Conservation (phyloP, 768 basidiomycete genomes). For the Boletus pseudopeckii region DNA sequence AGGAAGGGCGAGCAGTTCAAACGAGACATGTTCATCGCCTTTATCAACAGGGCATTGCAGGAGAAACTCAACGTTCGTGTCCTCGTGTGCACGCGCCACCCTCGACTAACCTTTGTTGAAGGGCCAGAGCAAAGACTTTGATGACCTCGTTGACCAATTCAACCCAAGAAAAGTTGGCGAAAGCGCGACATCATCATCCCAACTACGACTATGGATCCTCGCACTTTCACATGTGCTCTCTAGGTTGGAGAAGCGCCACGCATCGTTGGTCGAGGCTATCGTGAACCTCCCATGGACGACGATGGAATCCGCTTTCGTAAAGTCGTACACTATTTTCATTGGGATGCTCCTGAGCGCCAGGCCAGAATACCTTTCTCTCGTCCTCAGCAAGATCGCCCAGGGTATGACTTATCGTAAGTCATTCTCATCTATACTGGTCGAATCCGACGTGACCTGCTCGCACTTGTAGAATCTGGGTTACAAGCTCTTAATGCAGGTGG, state of each 20-base stretch:
- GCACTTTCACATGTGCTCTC: constrained; percentile 92
- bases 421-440: neutral
- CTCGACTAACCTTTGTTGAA: constrained; percentile 32
- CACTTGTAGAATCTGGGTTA: constrained; percentile 61
- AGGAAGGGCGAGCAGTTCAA: constrained; percentile 74
- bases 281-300: constrained; percentile 89
- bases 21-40: constrained; percentile 82
- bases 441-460: constrained; percentile 4
- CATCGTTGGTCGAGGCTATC: constrained; percentile 80
- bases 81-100: constrained; percentile 7
- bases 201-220: constrained; percentile 77
- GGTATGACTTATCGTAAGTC: constrained; percentile 87
- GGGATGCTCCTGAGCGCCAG: constrained; percentile 89
- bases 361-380: constrained; percentile 85
- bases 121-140: constrained; percentile 74
- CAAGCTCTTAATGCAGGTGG: constrained; percentile 55
- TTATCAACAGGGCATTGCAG: constrained; percentile 75
- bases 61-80: constrained; percentile 64
- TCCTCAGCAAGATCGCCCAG: constrained; percentile 76
- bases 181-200: constrained; percentile 38
- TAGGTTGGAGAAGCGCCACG: constrained; percentile 77
- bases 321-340: constrained; percentile 84
- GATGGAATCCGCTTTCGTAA: constrained; percentile 82
- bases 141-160: constrained; percentile 89
- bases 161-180: constrained; percentile 43